phyloP scores from a whole-genome alignment of 768 basidiomycete genomes.

The Termitomyces bulborhizus region DNA sequence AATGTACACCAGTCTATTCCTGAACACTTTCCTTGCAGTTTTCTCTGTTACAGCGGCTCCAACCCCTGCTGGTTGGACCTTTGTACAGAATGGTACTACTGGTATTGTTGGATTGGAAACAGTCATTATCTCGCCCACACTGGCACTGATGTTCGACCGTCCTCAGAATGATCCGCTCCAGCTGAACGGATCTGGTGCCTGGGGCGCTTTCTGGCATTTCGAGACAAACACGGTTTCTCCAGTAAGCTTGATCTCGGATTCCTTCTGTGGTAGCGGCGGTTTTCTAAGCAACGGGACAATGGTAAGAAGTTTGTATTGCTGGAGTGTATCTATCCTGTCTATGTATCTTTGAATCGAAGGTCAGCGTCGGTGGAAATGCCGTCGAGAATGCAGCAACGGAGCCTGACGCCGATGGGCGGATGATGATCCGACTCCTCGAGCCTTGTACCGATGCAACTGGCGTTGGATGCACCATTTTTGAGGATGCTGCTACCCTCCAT shows the following conservation, averaged over 20 bases:
- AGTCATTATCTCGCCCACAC: conserved; percentile 5
- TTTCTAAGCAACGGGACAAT: conserved; percentile 10
- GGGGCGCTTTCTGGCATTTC: conserved; percentile 10
- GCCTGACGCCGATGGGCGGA: conserved; percentile 22
- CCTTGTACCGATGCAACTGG: conserved; percentile 27
- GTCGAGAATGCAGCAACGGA: conserved; percentile 19
- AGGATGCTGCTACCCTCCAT: conserved; percentile 27
- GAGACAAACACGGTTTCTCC: conserved; percentile 6
- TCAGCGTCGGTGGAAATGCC: conserved; percentile 24
- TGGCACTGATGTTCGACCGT: conserved; percentile 6
- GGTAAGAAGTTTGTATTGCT: background rate
- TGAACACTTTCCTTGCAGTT: background rate
- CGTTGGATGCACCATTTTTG: conserved; percentile 28
- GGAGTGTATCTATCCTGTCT: background rate
- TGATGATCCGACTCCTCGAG: conserved; percentile 32
- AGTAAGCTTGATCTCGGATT: conserved; percentile 5
- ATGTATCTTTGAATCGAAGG: conserved; percentile 8
- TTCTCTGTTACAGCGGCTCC: background rate
- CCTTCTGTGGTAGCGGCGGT: conserved; percentile 7
- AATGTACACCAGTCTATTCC: background rate
- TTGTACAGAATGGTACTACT: conserved; percentile 9
- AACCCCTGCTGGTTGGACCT: conserved; percentile 3
- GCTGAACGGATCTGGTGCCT: conserved; percentile 3
- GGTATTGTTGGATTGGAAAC: conserved; percentile 7
- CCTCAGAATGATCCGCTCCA: conserved; percentile 6